A percentile compares a stretch with the other conserved stretches of the same genome.
phyloP scores from a whole-genome alignment of 768 basidiomycete species.

The Russula brevipes region DNA sequence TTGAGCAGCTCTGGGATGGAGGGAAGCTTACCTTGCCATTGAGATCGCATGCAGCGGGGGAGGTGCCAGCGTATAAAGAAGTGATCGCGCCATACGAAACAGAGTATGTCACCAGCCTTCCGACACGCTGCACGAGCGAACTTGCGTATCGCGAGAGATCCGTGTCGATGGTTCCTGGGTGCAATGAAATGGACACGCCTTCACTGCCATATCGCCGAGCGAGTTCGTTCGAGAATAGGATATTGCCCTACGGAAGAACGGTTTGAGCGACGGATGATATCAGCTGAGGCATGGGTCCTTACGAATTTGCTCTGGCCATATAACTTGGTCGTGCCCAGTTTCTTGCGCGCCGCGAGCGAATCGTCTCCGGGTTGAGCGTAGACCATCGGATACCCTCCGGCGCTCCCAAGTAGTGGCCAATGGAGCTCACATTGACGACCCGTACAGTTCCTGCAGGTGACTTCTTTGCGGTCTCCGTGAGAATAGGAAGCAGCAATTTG shows the following conservation, averaged over 20 bases:
- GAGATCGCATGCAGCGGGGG: slow-evolving; percentile 10
- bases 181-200: slow-evolving; percentile 41
- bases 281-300: not conserved
- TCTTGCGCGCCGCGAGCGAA: slow-evolving; percentile 9
- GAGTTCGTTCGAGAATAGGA: slow-evolving; percentile 42
- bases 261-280: not conserved
- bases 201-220: slow-evolving; percentile 39
- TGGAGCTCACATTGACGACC: slow-evolving; percentile 28
- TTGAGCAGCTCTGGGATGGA: not conserved
- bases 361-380: slow-evolving; percentile 7
- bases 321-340: slow-evolving; percentile 4
- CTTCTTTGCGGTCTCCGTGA: slow-evolving; percentile 31
- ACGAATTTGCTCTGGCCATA: slow-evolving; percentile 26
- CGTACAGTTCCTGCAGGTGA: slow-evolving; percentile 30
- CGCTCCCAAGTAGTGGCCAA: slow-evolving; percentile 27
- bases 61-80: slow-evolving; percentile 22
- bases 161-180: slow-evolving; percentile 30
- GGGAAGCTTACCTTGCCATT: slow-evolving; percentile 20
- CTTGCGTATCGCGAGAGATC: slow-evolving; percentile 14
- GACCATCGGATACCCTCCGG: slow-evolving; percentile 27
- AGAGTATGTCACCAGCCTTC: not conserved
- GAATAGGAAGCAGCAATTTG: slow-evolving; percentile 32
- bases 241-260: slow-evolving; percentile 36
- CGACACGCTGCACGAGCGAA: not conserved
- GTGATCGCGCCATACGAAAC: slow-evolving; percentile 18